A percentile compares a stretch with the other conserved stretches of the same genome.
Evolutionary conservation across 805 yeast species (phyloP).

Genomic region (Zygosaccharomyces bailii): DNA sequence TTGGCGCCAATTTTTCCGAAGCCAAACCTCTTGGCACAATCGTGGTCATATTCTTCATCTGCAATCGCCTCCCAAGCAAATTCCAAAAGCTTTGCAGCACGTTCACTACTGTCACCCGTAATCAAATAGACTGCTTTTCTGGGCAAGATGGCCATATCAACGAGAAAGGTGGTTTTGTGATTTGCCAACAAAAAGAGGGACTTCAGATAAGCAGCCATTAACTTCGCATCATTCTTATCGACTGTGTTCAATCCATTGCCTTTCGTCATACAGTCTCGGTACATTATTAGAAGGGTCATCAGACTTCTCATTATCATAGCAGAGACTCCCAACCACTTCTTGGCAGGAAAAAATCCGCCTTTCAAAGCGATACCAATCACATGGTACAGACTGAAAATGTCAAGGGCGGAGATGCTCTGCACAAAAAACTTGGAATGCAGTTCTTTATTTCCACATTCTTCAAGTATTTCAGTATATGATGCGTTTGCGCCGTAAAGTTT

Average conservation of each 20-base stretch:
- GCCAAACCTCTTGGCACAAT: slow-evolving; percentile 51
- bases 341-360: slow-evolving; percentile 59
- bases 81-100: slow-evolving; percentile 53
- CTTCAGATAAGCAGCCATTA: slow-evolving; percentile 69
- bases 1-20: slow-evolving; percentile 62
- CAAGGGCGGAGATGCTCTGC: slow-evolving; percentile 41
- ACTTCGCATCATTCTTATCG: slow-evolving; percentile 33
- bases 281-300: slow-evolving; percentile 50
- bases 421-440: slow-evolving; percentile 43
- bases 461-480: slow-evolving; percentile 44
- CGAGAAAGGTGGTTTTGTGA: slow-evolving; percentile 64
- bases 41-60: slow-evolving; percentile 54
- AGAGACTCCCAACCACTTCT: slow-evolving; percentile 70
- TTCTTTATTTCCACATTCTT: slow-evolving; percentile 38
- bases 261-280: slow-evolving; percentile 47
- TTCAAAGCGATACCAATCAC: slow-evolving; percentile 51
- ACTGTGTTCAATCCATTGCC: slow-evolving; percentile 45
- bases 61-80: slow-evolving; percentile 76
- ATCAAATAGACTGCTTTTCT: slow-evolving; percentile 64
- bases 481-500: slow-evolving; percentile 39
- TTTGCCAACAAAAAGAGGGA: slow-evolving; percentile 56
- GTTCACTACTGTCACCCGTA: slow-evolving; percentile 58
- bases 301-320: slow-evolving; percentile 55
- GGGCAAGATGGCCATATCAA: slow-evolving; percentile 69
- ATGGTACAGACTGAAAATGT: slow-evolving; percentile 42